Evolutionary conservation across 2,329 filamentous ascomycete genomes (phyloP).

Genomic region (Ambrosiella xylebori): DNA sequence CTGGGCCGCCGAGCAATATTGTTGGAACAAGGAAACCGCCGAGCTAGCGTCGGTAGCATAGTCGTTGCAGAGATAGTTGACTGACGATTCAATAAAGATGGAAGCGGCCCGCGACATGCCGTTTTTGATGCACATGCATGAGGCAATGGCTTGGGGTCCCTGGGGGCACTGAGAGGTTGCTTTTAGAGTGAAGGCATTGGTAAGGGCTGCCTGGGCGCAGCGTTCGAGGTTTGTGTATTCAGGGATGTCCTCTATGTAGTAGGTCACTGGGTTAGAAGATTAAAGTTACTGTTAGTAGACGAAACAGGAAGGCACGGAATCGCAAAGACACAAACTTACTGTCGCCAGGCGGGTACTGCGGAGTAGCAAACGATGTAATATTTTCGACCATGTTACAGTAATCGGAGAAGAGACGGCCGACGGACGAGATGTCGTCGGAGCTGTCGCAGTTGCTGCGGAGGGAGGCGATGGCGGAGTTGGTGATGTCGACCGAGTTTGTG

Average conservation of each 20-base stretch:
- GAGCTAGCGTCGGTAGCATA: constrained; percentile 29
- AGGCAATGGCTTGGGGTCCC: constrained; percentile 32
- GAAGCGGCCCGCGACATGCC: constrained; percentile 28
- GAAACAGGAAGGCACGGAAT: constrained; percentile 4
- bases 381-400: constrained; percentile 35
- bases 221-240: constrained; percentile 27
- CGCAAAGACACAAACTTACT: constrained; percentile 22
- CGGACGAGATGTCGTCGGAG: constrained; percentile 24
- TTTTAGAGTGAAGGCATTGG: constrained; percentile 2
- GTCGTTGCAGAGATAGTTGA: constrained; percentile 29
- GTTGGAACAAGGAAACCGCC: constrained; percentile 27
- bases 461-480: constrained; percentile 25
- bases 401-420: constrained; percentile 31
- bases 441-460: constrained; percentile 30
- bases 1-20: constrained; percentile 33
- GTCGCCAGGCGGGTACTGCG: constrained; percentile 31
- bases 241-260: constrained; percentile 35
- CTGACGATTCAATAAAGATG: constrained; percentile 26
- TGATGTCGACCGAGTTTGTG: constrained; percentile 28
- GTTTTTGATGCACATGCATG: constrained; percentile 34
- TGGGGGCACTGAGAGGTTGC: constrained; percentile 7
- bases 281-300: background rate
- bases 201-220: constrained; percentile 28
- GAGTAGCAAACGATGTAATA: constrained; percentile 30
- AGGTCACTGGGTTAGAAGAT: constrained; percentile 26